phyloP scores from a whole-genome alignment of 2,329 filamentous ascomycete species.

The Calonectria pseudoturangicola region DNA sequence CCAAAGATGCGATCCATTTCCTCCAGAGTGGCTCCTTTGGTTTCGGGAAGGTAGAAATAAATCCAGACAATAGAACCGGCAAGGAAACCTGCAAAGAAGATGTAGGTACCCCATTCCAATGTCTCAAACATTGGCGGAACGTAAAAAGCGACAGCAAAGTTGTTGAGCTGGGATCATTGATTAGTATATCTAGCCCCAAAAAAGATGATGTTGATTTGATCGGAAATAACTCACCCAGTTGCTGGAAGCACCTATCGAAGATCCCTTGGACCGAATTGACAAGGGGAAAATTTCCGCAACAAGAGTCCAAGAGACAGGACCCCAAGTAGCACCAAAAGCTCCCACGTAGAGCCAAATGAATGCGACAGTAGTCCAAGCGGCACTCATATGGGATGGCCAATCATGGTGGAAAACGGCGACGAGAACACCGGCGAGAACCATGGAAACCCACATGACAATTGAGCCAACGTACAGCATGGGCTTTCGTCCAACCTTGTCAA shows the following conservation, averaged over 20 bases:
- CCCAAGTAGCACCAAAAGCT: constrained; percentile 64
- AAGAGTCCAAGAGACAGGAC: constrained; percentile 69
- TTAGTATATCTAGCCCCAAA: too few species aligned
- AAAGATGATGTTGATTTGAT: neutral
- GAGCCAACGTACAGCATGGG: constrained; percentile 62
- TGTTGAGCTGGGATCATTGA: constrained; percentile 58
- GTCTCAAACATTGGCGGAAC: constrained; percentile 62
- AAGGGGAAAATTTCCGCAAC: constrained; percentile 68
- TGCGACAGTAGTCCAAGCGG: constrained; percentile 62
- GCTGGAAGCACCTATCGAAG: constrained; percentile 64
- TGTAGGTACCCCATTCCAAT: constrained; percentile 71
- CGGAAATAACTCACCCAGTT: constrained; percentile 60
- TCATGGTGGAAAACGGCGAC: constrained; percentile 61
- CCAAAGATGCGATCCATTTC: constrained; percentile 72
- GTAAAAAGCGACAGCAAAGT: constrained; percentile 68
- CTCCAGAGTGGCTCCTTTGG: constrained; percentile 72
- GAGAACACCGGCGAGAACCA: constrained; percentile 64
- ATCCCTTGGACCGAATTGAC: constrained; percentile 66
- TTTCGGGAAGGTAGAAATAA: constrained; percentile 72
- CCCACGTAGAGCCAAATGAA: constrained; percentile 71
- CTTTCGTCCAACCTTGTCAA: constrained; percentile 64
- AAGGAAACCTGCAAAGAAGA: constrained; percentile 73
- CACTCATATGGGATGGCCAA: constrained; percentile 60
- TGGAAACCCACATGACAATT: constrained; percentile 61
- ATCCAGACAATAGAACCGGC: constrained; percentile 68